A percentile compares a stretch with the other conserved stretches of the same genome.
Conservation (phyloP, 257 asterid species). For the Mentha longifolia region DNA sequence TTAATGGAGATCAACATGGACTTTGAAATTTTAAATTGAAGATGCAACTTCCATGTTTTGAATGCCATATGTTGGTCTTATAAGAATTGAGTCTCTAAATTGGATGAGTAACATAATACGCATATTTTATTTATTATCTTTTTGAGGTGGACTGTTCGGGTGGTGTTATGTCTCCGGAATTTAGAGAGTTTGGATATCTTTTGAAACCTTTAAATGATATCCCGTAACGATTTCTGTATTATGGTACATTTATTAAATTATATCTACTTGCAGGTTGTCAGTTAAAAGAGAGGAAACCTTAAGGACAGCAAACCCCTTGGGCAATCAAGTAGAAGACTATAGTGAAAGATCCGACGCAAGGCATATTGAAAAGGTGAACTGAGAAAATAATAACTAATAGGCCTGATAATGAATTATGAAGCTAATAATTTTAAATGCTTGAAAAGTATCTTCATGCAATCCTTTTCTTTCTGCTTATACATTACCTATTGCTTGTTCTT, state of each 20-base stretch:
- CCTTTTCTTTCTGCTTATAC: not conserved
- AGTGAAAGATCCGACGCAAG: slow-evolving; percentile 32
- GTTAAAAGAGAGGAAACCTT: slow-evolving; percentile 29
- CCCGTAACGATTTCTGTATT: not conserved
- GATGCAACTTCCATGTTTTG: not conserved
- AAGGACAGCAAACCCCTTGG: slow-evolving; percentile 27
- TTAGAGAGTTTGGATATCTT: slow-evolving; percentile 8
- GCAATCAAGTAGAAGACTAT: slow-evolving; percentile 29
- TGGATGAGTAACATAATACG: not conserved
- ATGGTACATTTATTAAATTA: slow-evolving; percentile 16
- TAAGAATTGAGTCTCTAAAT: not conserved
- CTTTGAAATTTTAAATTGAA: not conserved
- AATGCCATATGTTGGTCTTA: not conserved
- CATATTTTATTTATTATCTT: not conserved
- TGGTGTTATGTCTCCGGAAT: no score
- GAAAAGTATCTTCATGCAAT: slow-evolving; percentile 8
- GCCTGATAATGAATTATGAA: slow-evolving; percentile 21
- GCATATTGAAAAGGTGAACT: slow-evolving; percentile 38
- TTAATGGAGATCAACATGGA: not conserved
- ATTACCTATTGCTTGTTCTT: slow-evolving; percentile 7
- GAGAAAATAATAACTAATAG: slow-evolving; percentile 16
- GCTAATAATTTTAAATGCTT: not conserved
- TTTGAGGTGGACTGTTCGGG: not conserved
- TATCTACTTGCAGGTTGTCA: slow-evolving; percentile 42
- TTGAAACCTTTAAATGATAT: slow-evolving; percentile 15